A percentile compares a stretch with the other conserved stretches of the same genome.
These are phyloP conservation scores for Naganishia antarctica DNA, from an alignment of 768 basidiomycete species.

Conservation along the genomic window DNA sequence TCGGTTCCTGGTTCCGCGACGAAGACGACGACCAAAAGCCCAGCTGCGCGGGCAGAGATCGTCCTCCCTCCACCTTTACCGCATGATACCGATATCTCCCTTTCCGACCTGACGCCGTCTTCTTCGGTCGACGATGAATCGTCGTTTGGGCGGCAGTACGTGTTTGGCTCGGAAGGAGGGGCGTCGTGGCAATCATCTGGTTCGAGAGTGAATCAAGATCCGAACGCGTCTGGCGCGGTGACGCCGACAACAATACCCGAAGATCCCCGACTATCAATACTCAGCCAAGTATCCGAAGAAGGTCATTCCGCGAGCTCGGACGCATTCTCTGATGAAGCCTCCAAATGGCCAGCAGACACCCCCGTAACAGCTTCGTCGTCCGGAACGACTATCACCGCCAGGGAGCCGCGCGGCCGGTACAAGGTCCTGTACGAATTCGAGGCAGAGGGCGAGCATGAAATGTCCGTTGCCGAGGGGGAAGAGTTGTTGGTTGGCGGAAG, in stretches of 20 bases:
- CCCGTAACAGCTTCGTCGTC: background rate
- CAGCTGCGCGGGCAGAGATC: background rate
- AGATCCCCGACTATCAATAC: background rate
- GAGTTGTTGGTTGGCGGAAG: conserved; percentile 16
- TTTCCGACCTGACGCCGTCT: conserved; percentile 10
- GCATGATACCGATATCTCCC: conserved; percentile 6
- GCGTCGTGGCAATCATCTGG: background rate
- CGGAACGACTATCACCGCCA: background rate
- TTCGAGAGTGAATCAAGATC: background rate
- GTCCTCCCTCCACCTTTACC: conserved; percentile 8
- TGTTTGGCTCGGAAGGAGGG: background rate
- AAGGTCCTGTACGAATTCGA: conserved; percentile 24
- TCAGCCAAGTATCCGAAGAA: conserved; percentile 20
- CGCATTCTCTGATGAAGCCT: background rate
- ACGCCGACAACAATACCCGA: background rate
- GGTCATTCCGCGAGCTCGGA: background rate
- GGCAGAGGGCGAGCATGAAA: conserved; percentile 25
- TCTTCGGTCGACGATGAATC: background rate
- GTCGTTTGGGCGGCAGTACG: background rate
- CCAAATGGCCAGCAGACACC: conserved; percentile 8
- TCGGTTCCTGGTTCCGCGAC: background rate
- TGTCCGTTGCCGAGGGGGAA: conserved; percentile 26
- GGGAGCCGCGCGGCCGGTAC: conserved; percentile 25
- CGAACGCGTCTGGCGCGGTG: too few species aligned
- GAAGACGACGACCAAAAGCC: background rate